A percentile compares a stretch with the other conserved stretches of the same genome.
Conservation (phyloP, 331 rosid species). For the Rhamnella rubrinervis region DNA sequence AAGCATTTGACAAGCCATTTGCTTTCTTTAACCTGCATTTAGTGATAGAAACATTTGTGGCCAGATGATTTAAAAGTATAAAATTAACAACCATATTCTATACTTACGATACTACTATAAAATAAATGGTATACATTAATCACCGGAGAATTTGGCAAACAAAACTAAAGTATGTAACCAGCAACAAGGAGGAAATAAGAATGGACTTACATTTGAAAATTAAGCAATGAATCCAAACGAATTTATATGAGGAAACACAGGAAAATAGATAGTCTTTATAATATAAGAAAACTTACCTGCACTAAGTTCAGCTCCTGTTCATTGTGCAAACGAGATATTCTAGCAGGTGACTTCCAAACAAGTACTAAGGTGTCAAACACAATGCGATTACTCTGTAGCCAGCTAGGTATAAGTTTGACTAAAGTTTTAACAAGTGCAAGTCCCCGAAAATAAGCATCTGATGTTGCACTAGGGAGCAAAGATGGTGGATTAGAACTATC, state of each 20-base stretch:
- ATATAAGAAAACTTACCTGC: constrained; percentile 55
- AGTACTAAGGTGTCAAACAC: constrained; percentile 87
- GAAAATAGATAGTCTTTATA: constrained; percentile 4
- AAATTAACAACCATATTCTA: background rate
- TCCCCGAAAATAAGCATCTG: constrained; percentile 93
- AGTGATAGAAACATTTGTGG: background rate
- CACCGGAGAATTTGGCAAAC: background rate
- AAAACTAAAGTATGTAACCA: background rate
- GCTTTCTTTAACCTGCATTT: constrained; percentile 87
- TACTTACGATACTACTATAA: too few relatives aligned
- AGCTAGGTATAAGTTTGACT: constrained; percentile 87
- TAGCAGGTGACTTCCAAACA: constrained; percentile 93
- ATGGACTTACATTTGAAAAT: background rate
- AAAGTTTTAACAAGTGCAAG: constrained; percentile 83
- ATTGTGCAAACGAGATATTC: constrained; percentile 82
- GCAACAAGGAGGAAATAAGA: background rate
- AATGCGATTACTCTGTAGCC: constrained; percentile 82
- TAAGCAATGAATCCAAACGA: background rate
- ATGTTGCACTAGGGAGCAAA: constrained; percentile 45
- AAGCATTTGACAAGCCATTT: constrained; percentile 99
- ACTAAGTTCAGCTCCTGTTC: constrained; percentile 92
- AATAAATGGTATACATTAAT: too few relatives aligned
- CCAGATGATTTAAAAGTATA: background rate
- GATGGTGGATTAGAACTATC: constrained; percentile 52
- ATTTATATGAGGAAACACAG: background rate